Percentiles rank a stretch among this genome's conserved stretches.
These are phyloP conservation scores for Candida tropicalis DNA, from an alignment of 1,139 yeast species.

Conservation along the genomic window DNA sequence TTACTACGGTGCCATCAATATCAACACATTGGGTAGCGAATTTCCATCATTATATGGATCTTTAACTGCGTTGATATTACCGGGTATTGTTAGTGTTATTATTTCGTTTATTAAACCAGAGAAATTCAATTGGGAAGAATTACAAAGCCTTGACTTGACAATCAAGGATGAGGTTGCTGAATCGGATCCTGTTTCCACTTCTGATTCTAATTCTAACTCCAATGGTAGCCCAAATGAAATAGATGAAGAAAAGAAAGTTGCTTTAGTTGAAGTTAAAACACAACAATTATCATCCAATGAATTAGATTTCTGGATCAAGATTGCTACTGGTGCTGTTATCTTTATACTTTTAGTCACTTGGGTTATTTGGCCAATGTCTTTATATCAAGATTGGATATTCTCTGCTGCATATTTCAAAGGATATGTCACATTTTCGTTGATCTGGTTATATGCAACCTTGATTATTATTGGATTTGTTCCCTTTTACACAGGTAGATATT, in stretches of 20 bases:
- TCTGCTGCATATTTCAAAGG: constrained; percentile 42
- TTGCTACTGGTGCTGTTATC: constrained; percentile 32
- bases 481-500: constrained; percentile 36
- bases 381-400: constrained; percentile 47
- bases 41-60: constrained; percentile 36
- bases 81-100: constrained; percentile 29
- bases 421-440: constrained; percentile 38
- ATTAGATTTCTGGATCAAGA: constrained; percentile 25
- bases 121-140: constrained; percentile 34
- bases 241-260: no score
- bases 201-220: no score
- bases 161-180: background rate
- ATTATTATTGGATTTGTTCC: constrained; percentile 42
- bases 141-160: constrained; percentile 25
- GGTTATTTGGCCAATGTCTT: constrained; percentile 51
- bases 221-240: constrained; percentile 4
- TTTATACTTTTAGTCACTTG: constrained; percentile 34
- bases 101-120: constrained; percentile 30
- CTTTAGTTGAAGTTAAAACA: no score
- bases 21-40: constrained; percentile 30
- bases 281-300: constrained; percentile 16
- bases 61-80: constrained; percentile 33
- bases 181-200: background rate
- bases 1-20: constrained; percentile 26
- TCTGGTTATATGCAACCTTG: constrained; percentile 39